Evolutionary conservation across 805 yeast species (phyloP).

Genomic region (Hanseniaspora occidentalis): DNA sequence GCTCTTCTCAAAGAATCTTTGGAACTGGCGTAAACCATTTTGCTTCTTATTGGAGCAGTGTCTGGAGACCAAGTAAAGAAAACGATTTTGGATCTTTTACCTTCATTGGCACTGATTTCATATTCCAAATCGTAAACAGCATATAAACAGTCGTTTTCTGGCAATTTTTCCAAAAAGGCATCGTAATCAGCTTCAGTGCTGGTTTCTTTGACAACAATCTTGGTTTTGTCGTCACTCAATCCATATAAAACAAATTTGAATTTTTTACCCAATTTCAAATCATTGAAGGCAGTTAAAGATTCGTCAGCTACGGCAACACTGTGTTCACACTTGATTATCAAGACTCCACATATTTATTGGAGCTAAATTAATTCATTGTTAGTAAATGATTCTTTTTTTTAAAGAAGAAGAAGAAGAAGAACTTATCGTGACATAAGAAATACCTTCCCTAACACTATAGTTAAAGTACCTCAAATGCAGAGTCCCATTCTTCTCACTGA

Average conservation of each 20-base stretch:
- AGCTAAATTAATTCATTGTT: not conserved
- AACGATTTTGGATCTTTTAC: conserved; percentile 72
- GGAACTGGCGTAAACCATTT: conserved; percentile 98
- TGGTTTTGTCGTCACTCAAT: conserved; percentile 76
- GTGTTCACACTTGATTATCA: conserved; percentile 5
- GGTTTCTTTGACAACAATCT: conserved; percentile 80
- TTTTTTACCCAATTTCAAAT: conserved; percentile 87
- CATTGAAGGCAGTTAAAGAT: conserved; percentile 88
- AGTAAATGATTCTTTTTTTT: too few relatives aligned
- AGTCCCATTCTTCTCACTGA: too few relatives aligned
- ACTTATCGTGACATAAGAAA: not conserved
- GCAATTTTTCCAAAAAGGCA: conserved; percentile 72
- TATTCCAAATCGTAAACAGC: conserved; percentile 96
- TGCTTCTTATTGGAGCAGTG: conserved; percentile 85
- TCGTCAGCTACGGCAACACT: conserved; percentile 84
- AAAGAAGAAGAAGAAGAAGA: not conserved
- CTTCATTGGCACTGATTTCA: conserved; percentile 80
- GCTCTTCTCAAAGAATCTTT: conserved; percentile 97
- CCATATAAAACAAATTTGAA: conserved; percentile 71
- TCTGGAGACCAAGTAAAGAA: conserved; percentile 94
- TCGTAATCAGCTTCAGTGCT: conserved; percentile 72
- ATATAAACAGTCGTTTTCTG: conserved; percentile 92
- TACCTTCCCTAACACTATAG: too few relatives aligned
- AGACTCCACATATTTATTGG: too few relatives aligned
- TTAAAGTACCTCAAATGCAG: too few relatives aligned